Conservation (phyloP, 148 eudicot species). For the Tetragonia tetragonoides region DNA sequence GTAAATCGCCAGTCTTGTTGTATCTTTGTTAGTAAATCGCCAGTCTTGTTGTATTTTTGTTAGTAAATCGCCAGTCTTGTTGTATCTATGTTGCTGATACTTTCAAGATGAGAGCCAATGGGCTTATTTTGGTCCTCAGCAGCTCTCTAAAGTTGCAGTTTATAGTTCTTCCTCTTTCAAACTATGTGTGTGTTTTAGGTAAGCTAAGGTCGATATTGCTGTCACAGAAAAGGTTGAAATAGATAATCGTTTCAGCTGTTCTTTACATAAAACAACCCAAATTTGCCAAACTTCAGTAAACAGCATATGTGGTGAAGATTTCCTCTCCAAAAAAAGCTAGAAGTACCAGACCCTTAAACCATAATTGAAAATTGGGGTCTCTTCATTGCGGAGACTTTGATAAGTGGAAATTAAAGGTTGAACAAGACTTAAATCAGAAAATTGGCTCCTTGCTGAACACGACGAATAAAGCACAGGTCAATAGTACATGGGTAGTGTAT, state of each 20-base stretch:
- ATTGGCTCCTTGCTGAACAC: neutral
- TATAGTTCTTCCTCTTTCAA: constrained; percentile 6
- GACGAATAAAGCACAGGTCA: neutral
- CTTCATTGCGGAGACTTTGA: neutral
- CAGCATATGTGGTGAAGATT: too few relatives aligned
- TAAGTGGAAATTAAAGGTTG: neutral
- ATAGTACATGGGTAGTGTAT: neutral
- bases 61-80: too few relatives aligned
- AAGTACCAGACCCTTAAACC: too few relatives aligned
- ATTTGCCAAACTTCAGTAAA: neutral
- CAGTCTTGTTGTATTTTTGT: too few relatives aligned
- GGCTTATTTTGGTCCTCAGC: constrained; percentile 8
- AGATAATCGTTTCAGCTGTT: neutral
- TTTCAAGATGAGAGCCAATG: constrained; percentile 5
- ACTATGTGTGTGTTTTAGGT: constrained; percentile 9
- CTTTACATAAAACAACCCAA: neutral
- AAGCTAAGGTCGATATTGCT: neutral
- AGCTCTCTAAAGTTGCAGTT: constrained; percentile 4
- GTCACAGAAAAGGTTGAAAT: too few relatives aligned
- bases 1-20: neutral
- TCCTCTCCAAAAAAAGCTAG: too few relatives aligned
- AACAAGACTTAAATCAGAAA: neutral
- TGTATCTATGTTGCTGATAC: neutral
- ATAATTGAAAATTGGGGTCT: neutral
- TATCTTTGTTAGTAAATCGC: neutral